Evolutionary conservation across 169 alveolate species (phyloP), one percentile per base, ranked within the genome.

Genomic region (Eimeria falciformis): DNA sequence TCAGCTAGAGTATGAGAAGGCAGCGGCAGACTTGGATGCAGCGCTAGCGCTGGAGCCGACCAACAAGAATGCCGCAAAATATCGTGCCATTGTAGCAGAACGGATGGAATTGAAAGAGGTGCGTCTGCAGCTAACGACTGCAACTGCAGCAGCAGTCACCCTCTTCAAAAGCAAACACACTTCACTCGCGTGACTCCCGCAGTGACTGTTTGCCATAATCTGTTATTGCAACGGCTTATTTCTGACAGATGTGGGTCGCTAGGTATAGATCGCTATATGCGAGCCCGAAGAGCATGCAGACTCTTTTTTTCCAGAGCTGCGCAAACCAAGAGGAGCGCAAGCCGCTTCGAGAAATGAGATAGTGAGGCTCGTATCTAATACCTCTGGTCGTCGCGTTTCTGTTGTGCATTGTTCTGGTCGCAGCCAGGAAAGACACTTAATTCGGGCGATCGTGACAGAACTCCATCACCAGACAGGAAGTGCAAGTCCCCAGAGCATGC

Each of bases 1-100:
- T 3, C 82, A 84, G 91, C 91, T 84, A 12, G 83, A 62, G 37
- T 84, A 84, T n/a, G 91, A 84, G 53, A 62, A 65, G 37, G 91
- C 91, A 12, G 82, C 50, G 0, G 83, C 55, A 23, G 91, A 84
- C 18, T 58, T 84, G 47, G 69, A 84, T n/a, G 91, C 81, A 2
- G 91, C 91, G 17, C 69, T 84, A 3, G 68, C 46, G 17, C 58
- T 40, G 69, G 91, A 84, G 69, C 91, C 91, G 23, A 53, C 40
- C 68, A 73, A 84, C 83, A 73, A 73, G n/a, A 84, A 66, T 45
- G 91, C 91, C 2, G 55, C 73, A 17, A 84, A 84, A 62, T 84
- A 84, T 53, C 91, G 81, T 5, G 66, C 68, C 5, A 84, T 84
- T 33, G 91, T 84, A 4, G 65, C 73, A 18, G 77, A 65, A 40